Percentiles rank a stretch among this genome's conserved stretches.
Evolutionary conservation across 768 basidiomycete species (phyloP).

Genomic region (Pleurotus salmoneostramineus): DNA sequence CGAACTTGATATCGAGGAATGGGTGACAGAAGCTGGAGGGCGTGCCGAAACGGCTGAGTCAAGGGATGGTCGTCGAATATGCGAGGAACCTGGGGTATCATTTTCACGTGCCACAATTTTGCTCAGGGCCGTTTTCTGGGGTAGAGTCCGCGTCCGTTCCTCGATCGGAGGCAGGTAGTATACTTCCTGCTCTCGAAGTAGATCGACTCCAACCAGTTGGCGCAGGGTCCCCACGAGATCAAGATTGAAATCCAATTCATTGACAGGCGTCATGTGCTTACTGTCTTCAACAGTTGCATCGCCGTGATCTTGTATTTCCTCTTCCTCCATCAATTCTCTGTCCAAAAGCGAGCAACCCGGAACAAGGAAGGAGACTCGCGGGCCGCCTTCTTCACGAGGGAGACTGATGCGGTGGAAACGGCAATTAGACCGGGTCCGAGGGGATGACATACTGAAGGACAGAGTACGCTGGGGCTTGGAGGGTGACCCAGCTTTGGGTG

Average conservation of each 20-base stretch:
- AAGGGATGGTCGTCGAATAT: slow-evolving; percentile 13
- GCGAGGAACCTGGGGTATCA: slow-evolving; percentile 7
- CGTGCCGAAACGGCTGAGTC: slow-evolving; percentile 17
- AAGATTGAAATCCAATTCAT: slow-evolving; percentile 49
- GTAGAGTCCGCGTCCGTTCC: slow-evolving; percentile 23
- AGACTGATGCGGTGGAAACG: slow-evolving; percentile 67
- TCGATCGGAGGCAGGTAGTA: slow-evolving; percentile 56
- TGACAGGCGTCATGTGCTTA: slow-evolving; percentile 38
- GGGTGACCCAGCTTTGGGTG: slow-evolving; percentile 17
- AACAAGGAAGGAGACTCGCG: slow-evolving; percentile 59
- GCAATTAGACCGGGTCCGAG: slow-evolving; percentile 66
- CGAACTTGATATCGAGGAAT: slow-evolving; percentile 13
- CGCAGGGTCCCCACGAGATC: slow-evolving; percentile 55
- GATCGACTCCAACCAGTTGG: slow-evolving; percentile 60
- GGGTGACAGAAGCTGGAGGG: slow-evolving; percentile 16
- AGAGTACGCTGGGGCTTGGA: slow-evolving; percentile 10
- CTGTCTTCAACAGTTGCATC: slow-evolving; percentile 50
- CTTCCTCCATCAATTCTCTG: slow-evolving; percentile 50
- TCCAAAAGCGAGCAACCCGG: slow-evolving; percentile 66
- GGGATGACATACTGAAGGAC: slow-evolving; percentile 28
- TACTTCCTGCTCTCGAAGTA: slow-evolving; percentile 61
- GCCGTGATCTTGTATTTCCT: slow-evolving; percentile 60
- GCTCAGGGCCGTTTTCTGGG: slow-evolving; percentile 16
- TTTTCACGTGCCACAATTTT: slow-evolving; percentile 2
- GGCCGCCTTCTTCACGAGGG: slow-evolving; percentile 48